phyloP scores from a whole-genome alignment of 768 basidiomycete species.

The Mycena leptocephala region DNA sequence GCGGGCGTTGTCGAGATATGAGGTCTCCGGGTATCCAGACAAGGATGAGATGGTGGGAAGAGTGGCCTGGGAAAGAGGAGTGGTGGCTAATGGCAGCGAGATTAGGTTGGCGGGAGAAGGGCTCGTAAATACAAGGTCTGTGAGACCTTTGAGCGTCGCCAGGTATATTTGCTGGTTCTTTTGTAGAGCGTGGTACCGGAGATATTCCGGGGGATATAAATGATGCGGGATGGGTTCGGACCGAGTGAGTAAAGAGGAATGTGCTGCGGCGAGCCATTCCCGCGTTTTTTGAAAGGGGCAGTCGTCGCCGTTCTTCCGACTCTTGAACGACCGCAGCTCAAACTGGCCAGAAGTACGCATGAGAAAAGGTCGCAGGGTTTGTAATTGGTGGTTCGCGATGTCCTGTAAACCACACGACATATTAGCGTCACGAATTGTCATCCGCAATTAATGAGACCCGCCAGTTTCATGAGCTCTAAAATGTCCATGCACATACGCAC shows the following conservation, averaged over 20 bases:
- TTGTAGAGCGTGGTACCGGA: constrained; percentile 63
- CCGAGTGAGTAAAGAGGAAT: constrained; percentile 60
- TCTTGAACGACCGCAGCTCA: constrained; percentile 85
- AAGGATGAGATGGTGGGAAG: constrained; percentile 49
- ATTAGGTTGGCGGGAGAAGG: constrained; percentile 54
- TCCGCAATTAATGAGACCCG: constrained; percentile 57
- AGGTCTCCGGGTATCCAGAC: constrained; percentile 80
- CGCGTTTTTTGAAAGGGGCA: constrained; percentile 66
- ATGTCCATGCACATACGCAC: constrained; percentile 91
- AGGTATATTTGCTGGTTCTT: constrained; percentile 72
- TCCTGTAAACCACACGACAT: constrained; percentile 68
- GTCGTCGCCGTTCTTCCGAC: constrained; percentile 61
- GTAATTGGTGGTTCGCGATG: constrained; percentile 96
- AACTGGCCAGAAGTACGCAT: constrained; percentile 85
- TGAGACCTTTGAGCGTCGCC: constrained; percentile 71
- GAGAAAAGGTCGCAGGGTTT: constrained; percentile 93
- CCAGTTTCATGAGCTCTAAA: constrained; percentile 96
- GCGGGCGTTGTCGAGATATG: constrained; percentile 85
- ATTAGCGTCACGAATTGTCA: constrained; percentile 33
- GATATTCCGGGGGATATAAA: constrained; percentile 56
- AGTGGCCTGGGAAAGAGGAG: constrained; percentile 49
- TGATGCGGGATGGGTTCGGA: constrained; percentile 61
- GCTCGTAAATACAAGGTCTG: constrained; percentile 77
- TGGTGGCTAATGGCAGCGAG: constrained; percentile 47
- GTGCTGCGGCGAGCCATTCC: constrained; percentile 75